Percentiles rank a stretch among this genome's conserved stretches.
Evolutionary conservation across 331 rosid species (phyloP).

Genomic region (Quercus phellos): DNA sequence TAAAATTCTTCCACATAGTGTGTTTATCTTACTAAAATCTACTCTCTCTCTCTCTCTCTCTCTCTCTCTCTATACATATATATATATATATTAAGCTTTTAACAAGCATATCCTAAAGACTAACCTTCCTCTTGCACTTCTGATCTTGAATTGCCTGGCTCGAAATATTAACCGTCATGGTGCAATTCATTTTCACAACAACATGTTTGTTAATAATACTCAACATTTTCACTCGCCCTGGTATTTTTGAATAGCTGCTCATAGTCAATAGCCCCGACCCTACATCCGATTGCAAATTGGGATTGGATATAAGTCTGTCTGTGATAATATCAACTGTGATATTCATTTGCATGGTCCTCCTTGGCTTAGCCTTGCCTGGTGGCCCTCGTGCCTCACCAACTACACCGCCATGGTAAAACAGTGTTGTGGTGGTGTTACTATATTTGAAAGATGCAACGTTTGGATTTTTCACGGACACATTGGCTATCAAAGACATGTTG

Average conservation of each 20-base stretch:
- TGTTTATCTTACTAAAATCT: neutral
- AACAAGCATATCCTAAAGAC: slow-evolving; percentile 12
- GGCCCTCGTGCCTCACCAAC: slow-evolving; percentile 54
- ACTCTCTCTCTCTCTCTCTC: too few relatives aligned
- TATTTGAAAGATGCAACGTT: slow-evolving; percentile 52
- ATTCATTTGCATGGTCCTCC: slow-evolving; percentile 47
- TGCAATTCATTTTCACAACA: slow-evolving; percentile 56
- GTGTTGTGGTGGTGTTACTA: slow-evolving; percentile 43
- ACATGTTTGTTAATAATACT: slow-evolving; percentile 37
- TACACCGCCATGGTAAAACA: slow-evolving; percentile 33
- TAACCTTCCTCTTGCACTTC: slow-evolving; percentile 50
- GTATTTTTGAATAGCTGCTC: slow-evolving; percentile 45
- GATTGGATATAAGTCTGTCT: slow-evolving; percentile 17
- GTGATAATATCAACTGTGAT: slow-evolving; percentile 32
- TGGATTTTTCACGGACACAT: slow-evolving; percentile 51
- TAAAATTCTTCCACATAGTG: neutral
- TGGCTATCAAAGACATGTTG: slow-evolving; percentile 41
- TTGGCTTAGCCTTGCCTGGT: slow-evolving; percentile 38
- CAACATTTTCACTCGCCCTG: slow-evolving; percentile 50
- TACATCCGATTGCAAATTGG: slow-evolving; percentile 22
- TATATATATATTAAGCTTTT: neutral
- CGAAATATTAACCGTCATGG: slow-evolving; percentile 33
- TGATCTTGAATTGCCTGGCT: slow-evolving; percentile 36
- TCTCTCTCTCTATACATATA: too few relatives aligned
- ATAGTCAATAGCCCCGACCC: slow-evolving; percentile 30